phyloP scores from a whole-genome alignment of 495 filamentous ascomycete genomes.

The Xylaria curta region DNA sequence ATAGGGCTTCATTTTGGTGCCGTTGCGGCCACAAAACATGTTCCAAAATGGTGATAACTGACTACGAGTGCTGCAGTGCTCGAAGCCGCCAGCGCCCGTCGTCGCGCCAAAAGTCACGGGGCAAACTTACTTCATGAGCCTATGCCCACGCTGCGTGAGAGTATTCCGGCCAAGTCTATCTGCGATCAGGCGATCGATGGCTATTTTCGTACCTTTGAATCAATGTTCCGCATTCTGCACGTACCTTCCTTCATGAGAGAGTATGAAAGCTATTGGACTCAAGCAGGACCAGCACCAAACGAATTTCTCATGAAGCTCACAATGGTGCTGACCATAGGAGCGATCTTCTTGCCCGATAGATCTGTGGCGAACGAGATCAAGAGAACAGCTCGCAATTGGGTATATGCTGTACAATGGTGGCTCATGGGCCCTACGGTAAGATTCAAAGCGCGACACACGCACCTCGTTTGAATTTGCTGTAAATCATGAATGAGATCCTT shows the following conservation, averaged over 20 bases:
- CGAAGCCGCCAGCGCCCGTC: constrained; percentile 21
- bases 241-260: constrained; percentile 15
- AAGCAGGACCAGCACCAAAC: not conserved
- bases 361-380: constrained; percentile 16
- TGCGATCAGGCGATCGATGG: constrained; percentile 22
- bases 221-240: constrained; percentile 25
- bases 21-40: too few relatives aligned
- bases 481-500: not conserved
- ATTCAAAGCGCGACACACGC: not conserved
- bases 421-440: constrained; percentile 22
- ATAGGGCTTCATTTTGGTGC: too few relatives aligned
- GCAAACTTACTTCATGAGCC: constrained; percentile 11
- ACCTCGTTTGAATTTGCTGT: not conserved
- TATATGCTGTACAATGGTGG: constrained; percentile 27
- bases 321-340: constrained; percentile 14
- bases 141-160: constrained; percentile 15
- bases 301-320: constrained; percentile 24
- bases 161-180: constrained; percentile 3
- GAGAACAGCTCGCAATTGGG: constrained; percentile 19
- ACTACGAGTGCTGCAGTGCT: not conserved
- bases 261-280: constrained; percentile 18
- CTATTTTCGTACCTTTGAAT: constrained; percentile 24
- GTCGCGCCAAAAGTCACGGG: constrained; percentile 12
- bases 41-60: too few relatives aligned
- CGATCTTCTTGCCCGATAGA: constrained; percentile 9